A percentile compares a stretch with the other conserved stretches of the same genome.
Conservation (phyloP, 768 basidiomycete species). For the Plicaturopsis crispa region DNA sequence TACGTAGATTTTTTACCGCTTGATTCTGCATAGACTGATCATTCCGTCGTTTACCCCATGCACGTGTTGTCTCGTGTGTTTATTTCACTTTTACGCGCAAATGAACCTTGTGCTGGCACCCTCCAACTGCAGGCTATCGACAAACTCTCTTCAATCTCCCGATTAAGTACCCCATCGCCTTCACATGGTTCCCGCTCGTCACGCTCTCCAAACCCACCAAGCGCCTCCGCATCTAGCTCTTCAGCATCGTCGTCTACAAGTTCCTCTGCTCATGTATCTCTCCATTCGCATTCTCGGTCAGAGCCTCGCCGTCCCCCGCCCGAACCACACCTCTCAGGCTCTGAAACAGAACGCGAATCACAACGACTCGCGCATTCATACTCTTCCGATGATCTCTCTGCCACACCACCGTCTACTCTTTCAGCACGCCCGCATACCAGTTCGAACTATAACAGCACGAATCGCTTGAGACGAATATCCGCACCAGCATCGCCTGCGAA, state of each 20-base stretch:
- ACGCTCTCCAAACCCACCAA: slow-evolving; percentile 28
- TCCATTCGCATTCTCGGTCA: slow-evolving; percentile 22
- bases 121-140: slow-evolving; percentile 44
- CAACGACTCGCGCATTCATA: slow-evolving; percentile 19
- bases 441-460: slow-evolving; percentile 2
- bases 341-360: slow-evolving; percentile 76
- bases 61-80: slow-evolving; percentile 20
- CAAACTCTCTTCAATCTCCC: slow-evolving; percentile 54
- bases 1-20: slow-evolving; percentile 26
- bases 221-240: slow-evolving; percentile 20
- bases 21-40: slow-evolving; percentile 11
- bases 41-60: slow-evolving; percentile 18
- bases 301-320: slow-evolving; percentile 17
- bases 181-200: slow-evolving; percentile 24
- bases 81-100: slow-evolving; percentile 5
- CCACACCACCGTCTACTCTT: slow-evolving; percentile 28
- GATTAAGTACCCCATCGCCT: slow-evolving; percentile 52
- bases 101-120: neutral
- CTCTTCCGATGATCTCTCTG: slow-evolving; percentile 28
- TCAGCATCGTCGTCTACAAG: slow-evolving; percentile 27
- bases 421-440: slow-evolving; percentile 9
- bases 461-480: slow-evolving; percentile 28
- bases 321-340: slow-evolving; percentile 52
- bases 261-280: slow-evolving; percentile 26
- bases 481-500: slow-evolving; percentile 40